Evolutionary conservation across 2,329 filamentous ascomycete species (phyloP).

Genomic region (Pseudogymnoascus sp.): DNA sequence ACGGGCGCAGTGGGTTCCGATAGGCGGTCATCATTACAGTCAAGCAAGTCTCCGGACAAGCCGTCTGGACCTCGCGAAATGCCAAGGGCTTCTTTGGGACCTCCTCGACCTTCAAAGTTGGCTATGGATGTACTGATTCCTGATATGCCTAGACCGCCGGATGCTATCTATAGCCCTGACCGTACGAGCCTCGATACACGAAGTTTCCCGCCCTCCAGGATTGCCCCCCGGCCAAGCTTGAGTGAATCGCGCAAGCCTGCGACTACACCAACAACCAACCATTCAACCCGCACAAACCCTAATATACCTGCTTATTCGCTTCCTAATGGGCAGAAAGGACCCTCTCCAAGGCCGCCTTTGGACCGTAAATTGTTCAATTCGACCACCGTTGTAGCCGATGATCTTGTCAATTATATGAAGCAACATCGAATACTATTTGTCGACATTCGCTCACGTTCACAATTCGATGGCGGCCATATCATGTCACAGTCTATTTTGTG

Average conservation of each 20-base stretch:
- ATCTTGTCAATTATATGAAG: conserved; percentile 63
- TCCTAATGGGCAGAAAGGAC: background rate
- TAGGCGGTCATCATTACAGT: background rate
- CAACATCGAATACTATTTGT: conserved; percentile 67
- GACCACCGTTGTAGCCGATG: conserved; percentile 40
- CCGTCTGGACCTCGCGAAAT: conserved; percentile 24
- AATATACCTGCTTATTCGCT: background rate
- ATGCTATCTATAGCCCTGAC: conserved; percentile 29
- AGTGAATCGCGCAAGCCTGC: background rate
- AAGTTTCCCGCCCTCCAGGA: background rate
- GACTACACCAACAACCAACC: background rate
- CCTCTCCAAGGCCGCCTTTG: background rate
- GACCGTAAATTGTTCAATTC: conserved; percentile 12
- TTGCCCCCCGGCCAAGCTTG: background rate
- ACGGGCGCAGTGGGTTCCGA: background rate
- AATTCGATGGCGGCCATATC: conserved; percentile 85
- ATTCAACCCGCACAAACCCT: background rate
- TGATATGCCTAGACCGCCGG: conserved; percentile 27
- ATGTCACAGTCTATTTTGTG: conserved; percentile 78
- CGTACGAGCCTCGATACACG: conserved; percentile 12
- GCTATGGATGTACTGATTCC: conserved; percentile 22
- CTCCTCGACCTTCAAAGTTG: conserved; percentile 15
- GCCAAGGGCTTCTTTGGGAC: conserved; percentile 20
- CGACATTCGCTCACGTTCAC: conserved; percentile 71
- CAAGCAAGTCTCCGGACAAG: background rate